phyloP scores from a whole-genome alignment of 192 early-diverging fungal genomes.

The Obelidium mucronatum region DNA sequence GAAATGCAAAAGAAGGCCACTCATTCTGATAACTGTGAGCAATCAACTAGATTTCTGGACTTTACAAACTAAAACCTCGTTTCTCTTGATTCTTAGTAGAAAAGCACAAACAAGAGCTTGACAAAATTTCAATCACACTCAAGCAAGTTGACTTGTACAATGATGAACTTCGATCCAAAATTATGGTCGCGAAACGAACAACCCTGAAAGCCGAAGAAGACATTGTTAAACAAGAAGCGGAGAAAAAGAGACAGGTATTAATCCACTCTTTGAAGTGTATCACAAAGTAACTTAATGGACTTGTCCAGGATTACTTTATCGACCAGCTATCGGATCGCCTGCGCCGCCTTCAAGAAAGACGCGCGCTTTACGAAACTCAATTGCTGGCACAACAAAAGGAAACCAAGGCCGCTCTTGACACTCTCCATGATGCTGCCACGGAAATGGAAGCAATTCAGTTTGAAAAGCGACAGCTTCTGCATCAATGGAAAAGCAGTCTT shows the following conservation, averaged over 20 bases:
- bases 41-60: not conserved
- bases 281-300: too few species aligned
- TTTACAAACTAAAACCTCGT: too few species aligned
- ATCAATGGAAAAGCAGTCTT: slow-evolving; percentile 68
- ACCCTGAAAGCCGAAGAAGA: slow-evolving; percentile 72
- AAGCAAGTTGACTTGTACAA: slow-evolving; percentile 70
- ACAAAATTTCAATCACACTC: slow-evolving; percentile 62
- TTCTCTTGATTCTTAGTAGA: slow-evolving; percentile 54
- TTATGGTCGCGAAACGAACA: slow-evolving; percentile 62
- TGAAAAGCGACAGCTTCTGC: slow-evolving; percentile 66
- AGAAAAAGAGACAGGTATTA: slow-evolving; percentile 65
- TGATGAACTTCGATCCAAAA: slow-evolving; percentile 62
- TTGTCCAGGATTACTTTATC: slow-evolving; percentile 63
- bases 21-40: slow-evolving; percentile 53
- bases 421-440: slow-evolving; percentile 63
- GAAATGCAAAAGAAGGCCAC: slow-evolving; percentile 50
- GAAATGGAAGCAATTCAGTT: slow-evolving; percentile 74
- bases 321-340: slow-evolving; percentile 65
- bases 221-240: slow-evolving; percentile 62
- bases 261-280: not conserved
- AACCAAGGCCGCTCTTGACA: slow-evolving; percentile 61
- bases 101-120: slow-evolving; percentile 63
- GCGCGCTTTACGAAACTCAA: slow-evolving; percentile 63
- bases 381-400: slow-evolving; percentile 62
- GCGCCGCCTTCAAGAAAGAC: slow-evolving; percentile 58